Evolutionary conservation across 1,284 basidiomycete species (phyloP).

Genomic region (Nidula niveotomentosa): DNA sequence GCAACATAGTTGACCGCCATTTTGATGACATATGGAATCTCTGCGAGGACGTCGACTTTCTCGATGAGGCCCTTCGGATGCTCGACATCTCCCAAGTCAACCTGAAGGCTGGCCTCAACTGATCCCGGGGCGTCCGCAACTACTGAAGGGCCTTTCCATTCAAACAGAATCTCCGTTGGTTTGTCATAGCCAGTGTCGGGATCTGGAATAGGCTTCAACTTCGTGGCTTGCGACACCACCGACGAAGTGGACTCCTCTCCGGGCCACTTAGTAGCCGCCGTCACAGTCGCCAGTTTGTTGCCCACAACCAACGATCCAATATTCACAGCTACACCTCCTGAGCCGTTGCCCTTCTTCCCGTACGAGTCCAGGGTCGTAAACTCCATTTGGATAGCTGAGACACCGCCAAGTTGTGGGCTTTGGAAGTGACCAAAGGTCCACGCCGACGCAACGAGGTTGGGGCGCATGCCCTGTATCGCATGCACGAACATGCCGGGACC

Average conservation of each 20-base stretch:
- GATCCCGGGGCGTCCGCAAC: constrained; percentile 49
- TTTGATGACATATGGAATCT: constrained; percentile 92
- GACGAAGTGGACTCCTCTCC: constrained; percentile 48
- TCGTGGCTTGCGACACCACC: constrained; percentile 68
- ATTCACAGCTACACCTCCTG: constrained; percentile 82
- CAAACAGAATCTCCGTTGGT: constrained; percentile 72
- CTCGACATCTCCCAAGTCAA: constrained; percentile 56
- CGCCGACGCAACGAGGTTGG: constrained; percentile 87
- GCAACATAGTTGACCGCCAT: constrained; percentile 90
- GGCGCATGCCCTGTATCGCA: constrained; percentile 98
- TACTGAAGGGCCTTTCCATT: constrained; percentile 78
- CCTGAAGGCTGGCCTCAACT: constrained; percentile 53
- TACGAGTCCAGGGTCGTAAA: constrained; percentile 84
- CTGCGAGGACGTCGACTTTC: constrained; percentile 95
- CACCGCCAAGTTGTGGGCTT: constrained; percentile 67
- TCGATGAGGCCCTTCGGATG: constrained; percentile 83
- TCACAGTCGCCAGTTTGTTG: constrained; percentile 75
- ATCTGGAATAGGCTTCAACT: constrained; percentile 63
- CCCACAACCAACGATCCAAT: constrained; percentile 83
- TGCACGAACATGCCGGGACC: constrained; percentile 94
- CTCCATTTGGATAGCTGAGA: constrained; percentile 94
- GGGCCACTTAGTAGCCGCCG: constrained; percentile 68
- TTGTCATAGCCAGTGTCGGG: constrained; percentile 82
- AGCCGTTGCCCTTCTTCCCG: constrained; percentile 73
- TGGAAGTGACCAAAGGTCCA: constrained; percentile 99